phyloP scores from a whole-genome alignment of 768 basidiomycete genomes.

The Sporobolomyces phaffii region DNA sequence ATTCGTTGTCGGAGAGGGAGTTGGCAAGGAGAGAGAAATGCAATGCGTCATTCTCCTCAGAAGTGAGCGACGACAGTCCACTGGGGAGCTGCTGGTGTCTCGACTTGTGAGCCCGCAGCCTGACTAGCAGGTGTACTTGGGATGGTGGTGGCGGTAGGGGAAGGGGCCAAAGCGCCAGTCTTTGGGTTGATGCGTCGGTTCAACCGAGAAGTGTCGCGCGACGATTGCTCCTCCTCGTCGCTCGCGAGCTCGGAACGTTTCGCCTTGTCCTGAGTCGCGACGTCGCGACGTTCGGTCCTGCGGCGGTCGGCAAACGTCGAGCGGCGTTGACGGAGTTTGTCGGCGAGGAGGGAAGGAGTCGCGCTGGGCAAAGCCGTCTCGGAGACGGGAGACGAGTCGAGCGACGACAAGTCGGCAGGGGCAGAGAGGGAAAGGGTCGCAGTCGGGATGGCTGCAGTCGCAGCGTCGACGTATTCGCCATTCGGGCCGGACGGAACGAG shows the following conservation, averaged over 20 bases:
- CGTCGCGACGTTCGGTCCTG: too few species aligned
- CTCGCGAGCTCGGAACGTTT: neutral
- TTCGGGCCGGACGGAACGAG: slow-evolving; percentile 16
- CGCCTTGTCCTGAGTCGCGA: neutral
- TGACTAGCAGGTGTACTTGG: slow-evolving; percentile 1
- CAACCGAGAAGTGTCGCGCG: neutral
- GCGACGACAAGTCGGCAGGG: too few species aligned
- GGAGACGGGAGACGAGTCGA: too few species aligned
- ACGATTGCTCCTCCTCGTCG: neutral
- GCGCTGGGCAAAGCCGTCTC: too few species aligned
- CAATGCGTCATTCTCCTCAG: too few species aligned
- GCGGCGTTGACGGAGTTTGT: neutral
- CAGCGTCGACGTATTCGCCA: slow-evolving; percentile 25
- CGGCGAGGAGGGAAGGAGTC: neutral
- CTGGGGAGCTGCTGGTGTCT: neutral
- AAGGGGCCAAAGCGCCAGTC: neutral
- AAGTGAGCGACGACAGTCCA: slow-evolving; percentile 6
- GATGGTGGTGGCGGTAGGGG: neutral
- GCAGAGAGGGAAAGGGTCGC: neutral
- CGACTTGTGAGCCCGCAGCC: too few species aligned
- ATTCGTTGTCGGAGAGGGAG: neutral
- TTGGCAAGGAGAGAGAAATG: too few species aligned
- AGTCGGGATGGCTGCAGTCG: neutral
- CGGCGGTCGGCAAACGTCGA: neutral
- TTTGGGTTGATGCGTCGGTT: neutral